A percentile compares a stretch with the other conserved stretches of the same genome.
Evolutionary conservation across 495 filamentous ascomycete species (phyloP).

Genomic region (Tetracladium marchalianum): DNA sequence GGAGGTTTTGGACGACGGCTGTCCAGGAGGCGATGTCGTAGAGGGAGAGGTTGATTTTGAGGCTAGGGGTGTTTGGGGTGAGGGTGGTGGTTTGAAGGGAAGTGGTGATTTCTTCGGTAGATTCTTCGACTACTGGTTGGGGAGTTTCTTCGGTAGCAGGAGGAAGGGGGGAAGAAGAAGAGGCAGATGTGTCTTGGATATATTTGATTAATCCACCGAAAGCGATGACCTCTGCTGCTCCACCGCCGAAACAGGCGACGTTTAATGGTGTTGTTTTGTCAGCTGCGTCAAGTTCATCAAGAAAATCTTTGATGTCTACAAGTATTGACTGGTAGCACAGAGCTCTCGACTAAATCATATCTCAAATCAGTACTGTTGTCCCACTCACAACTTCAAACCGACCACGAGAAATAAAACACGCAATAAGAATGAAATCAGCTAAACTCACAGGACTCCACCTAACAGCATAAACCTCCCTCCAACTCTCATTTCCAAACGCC

Average conservation of each 20-base stretch:
- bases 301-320: slow-evolving; percentile 30
- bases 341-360: slow-evolving; percentile 33
- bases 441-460: slow-evolving; percentile 65
- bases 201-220: slow-evolving; percentile 52
- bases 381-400: too few relatives aligned
- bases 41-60: slow-evolving; percentile 43
- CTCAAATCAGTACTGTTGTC: too few relatives aligned
- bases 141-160: not conserved
- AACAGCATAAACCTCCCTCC: slow-evolving; percentile 70
- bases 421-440: too few relatives aligned
- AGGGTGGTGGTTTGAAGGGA: slow-evolving; percentile 4
- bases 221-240: slow-evolving; percentile 76
- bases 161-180: not conserved
- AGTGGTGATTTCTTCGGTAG: not conserved
- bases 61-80: slow-evolving; percentile 22
- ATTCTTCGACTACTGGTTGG: not conserved
- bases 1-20: slow-evolving; percentile 44
- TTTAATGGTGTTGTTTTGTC: slow-evolving; percentile 5
- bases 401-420: too few relatives aligned
- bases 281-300: slow-evolving; percentile 21
- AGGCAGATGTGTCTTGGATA: slow-evolving; percentile 17
- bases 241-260: slow-evolving; percentile 71
- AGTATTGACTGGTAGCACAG: slow-evolving; percentile 70
- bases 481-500: slow-evolving; percentile 62
- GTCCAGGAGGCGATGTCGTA: slow-evolving; percentile 79